A percentile compares a stretch with the other conserved stretches of the same genome.
phyloP scores from a whole-genome alignment of 768 basidiomycete species.

The Gloeopeniophorella convolvens region DNA sequence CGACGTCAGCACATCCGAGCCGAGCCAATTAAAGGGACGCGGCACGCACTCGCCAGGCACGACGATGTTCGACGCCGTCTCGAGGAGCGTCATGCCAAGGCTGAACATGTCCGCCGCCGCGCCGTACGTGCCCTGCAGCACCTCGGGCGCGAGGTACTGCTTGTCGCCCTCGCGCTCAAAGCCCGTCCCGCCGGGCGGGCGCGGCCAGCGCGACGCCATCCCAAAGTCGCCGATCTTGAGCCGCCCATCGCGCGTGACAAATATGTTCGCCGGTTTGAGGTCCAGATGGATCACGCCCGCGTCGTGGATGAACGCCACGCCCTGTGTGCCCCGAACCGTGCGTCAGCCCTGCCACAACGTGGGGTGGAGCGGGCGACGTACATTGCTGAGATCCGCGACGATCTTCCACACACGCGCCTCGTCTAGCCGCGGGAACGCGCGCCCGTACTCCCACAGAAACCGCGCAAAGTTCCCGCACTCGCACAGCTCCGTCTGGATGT shows the following conservation, averaged over 20 bases:
- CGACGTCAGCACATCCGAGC: slow-evolving; percentile 1
- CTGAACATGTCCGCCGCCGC: slow-evolving; percentile 97
- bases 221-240: slow-evolving; percentile 99
- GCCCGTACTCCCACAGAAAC: slow-evolving; percentile 90
- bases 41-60: slow-evolving; percentile 89
- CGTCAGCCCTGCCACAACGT: too few species aligned
- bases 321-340: too few species aligned
- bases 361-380: slow-evolving; percentile 37
- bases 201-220: slow-evolving; percentile 92
- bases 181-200: slow-evolving; percentile 37
- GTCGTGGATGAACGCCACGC: slow-evolving; percentile 84
- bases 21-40: not conserved
- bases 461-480: slow-evolving; percentile 85
- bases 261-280: slow-evolving; percentile 95
- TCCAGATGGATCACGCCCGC: slow-evolving; percentile 91
- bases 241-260: slow-evolving; percentile 78
- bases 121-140: slow-evolving; percentile 85
- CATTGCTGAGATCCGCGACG: slow-evolving; percentile 80
- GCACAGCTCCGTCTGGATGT: slow-evolving; percentile 93
- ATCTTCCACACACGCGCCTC: slow-evolving; percentile 97
- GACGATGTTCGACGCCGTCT: slow-evolving; percentile 92
- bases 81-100: slow-evolving; percentile 93
- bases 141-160: slow-evolving; percentile 94
- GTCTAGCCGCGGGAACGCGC: slow-evolving; percentile 74
- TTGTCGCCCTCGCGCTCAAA: slow-evolving; percentile 98